phyloP scores from a whole-genome alignment of 176 grass and related monocot species.

The Rhynchospora breviuscula region DNA sequence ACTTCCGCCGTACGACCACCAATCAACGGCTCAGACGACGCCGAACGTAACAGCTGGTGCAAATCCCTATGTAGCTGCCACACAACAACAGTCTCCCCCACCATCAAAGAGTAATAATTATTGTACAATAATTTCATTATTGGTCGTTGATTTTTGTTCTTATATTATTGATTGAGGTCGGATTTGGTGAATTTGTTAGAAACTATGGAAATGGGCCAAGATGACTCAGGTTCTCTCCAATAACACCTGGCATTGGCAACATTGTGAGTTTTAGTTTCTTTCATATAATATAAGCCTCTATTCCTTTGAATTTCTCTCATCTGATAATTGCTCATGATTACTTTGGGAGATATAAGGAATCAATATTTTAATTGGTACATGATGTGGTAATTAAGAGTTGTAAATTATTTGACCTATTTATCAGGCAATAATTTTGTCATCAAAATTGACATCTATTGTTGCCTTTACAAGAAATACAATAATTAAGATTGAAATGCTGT shows the following conservation, averaged over 20 bases:
- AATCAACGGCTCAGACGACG: background rate
- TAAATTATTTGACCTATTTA: background rate
- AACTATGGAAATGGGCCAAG: too few relatives aligned
- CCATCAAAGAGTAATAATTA: slow-evolving; percentile 37
- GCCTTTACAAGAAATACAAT: too few relatives aligned
- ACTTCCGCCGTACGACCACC: background rate
- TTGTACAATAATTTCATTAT: too few relatives aligned
- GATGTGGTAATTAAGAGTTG: background rate
- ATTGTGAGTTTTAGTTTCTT: too few relatives aligned
- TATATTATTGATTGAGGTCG: too few relatives aligned
- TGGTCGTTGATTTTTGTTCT: too few relatives aligned
- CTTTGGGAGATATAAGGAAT: background rate
- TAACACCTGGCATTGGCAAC: too few relatives aligned
- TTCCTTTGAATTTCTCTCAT: background rate
- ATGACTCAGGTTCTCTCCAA: too few relatives aligned
- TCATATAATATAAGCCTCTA: too few relatives aligned
- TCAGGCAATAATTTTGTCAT: background rate
- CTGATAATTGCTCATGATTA: background rate
- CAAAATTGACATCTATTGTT: too few relatives aligned
- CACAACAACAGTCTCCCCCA: slow-evolving; percentile 20
- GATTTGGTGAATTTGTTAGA: too few relatives aligned
- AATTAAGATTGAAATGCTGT: too few relatives aligned
- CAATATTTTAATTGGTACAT: background rate
- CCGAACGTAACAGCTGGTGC: slow-evolving; percentile 8
- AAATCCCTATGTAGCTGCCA: slow-evolving; percentile 50